Evolutionary conservation across 75 land plant species (phyloP), one percentile per base, ranked within the genome.

Genomic region (Pinus albicaulis): DNA sequence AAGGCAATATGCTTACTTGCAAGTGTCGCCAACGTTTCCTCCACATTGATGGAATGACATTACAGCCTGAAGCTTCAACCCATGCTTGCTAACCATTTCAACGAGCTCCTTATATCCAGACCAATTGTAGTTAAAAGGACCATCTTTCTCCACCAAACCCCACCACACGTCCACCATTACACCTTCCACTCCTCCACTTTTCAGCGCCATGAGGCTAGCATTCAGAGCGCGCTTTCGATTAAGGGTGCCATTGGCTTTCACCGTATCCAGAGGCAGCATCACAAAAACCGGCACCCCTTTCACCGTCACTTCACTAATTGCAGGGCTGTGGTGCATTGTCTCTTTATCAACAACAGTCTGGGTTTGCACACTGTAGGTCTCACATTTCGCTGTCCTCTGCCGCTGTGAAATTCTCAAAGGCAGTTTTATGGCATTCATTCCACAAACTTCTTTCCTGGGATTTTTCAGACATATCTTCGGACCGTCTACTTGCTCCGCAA

Each of bases 11-110:
- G 10, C 66, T 60, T 28, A 93, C 96, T 78, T 83, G 96, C 93
- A 91, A 19, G 90, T 82, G 74, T 93, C 96, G 57, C 96, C 96
- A 56, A 93, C 93, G 63, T 91, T 93, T 22, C 96, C 96, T 41
- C 94, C 94, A 73, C 94, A 92, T 80, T 88, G 92, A 60, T 92
- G 95, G 74, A 93, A 93, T 12, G 93, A 91, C 94, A 93, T 91
- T 16, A 91, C 93, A 44, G 86, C 88, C 75, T 91, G 96, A 4
- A 93, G 65, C 84, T 91, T 87, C 63, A 93, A 56, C n/a, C 96
- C 96, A 73, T 87, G 84, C 62, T 62, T 84, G 19, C 78, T 72
- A 22, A 85, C 92, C 96, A 93, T 91, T 55, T 81, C 59, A 1
- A 91, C 78, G 22, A 93, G 89, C 81, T 93, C 96, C 19, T 55